A percentile compares a stretch with the other conserved stretches of the same genome.
These are phyloP conservation scores for Casuarina glauca DNA, from an alignment of 306 rosid species.

Conservation along the genomic window DNA sequence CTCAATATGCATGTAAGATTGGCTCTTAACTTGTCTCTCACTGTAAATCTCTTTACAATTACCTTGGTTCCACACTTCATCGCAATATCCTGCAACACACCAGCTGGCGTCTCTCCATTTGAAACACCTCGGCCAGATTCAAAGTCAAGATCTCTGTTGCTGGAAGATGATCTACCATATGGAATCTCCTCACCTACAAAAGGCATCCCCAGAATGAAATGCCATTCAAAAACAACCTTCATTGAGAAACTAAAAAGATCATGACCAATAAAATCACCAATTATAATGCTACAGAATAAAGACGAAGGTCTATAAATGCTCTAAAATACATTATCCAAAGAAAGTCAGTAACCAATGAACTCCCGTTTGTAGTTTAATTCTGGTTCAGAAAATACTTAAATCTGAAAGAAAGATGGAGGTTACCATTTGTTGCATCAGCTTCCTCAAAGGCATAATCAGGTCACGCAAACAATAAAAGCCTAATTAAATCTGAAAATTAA, in stretches of 20 bases:
- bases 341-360: slow-evolving; percentile 2
- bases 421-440: not conserved
- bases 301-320: slow-evolving; percentile 16
- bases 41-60: slow-evolving; percentile 24
- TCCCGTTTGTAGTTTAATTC: not conserved
- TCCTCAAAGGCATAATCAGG: not conserved
- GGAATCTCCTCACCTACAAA: slow-evolving; percentile 73
- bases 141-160: slow-evolving; percentile 63
- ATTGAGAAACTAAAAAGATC: not conserved
- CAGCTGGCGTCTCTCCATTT: slow-evolving; percentile 59
- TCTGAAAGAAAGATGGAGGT: not conserved
- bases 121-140: slow-evolving; percentile 63
- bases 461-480: not conserved
- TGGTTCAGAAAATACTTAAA: not conserved
- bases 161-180: slow-evolving; percentile 65
- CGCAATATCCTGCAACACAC: slow-evolving; percentile 81
- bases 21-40: slow-evolving; percentile 23
- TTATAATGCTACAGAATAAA: slow-evolving; percentile 10
- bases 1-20: slow-evolving; percentile 20
- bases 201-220: slow-evolving; percentile 26
- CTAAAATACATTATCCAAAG: slow-evolving; percentile 11
- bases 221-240: slow-evolving; percentile 24
- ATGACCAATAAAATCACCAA: not conserved
- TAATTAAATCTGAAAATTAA: not conserved
- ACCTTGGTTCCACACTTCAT: slow-evolving; percentile 93